These are phyloP conservation scores for Komagataella mondaviorum DNA, from an alignment of 805 yeast species.

Conservation along the genomic window DNA sequence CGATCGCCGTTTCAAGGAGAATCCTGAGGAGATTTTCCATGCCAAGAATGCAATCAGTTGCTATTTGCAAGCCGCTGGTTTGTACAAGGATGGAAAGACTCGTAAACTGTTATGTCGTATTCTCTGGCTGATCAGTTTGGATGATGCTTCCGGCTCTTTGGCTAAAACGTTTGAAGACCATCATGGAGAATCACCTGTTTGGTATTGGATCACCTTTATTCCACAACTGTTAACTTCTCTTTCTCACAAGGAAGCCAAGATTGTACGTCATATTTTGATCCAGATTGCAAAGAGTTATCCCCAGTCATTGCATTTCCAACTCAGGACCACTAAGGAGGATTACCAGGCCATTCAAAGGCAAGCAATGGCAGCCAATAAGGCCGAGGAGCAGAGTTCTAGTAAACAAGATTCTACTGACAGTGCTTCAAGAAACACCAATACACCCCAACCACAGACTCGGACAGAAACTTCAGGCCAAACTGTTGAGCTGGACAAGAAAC, in stretches of 20 bases:
- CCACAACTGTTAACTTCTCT: conserved; percentile 87
- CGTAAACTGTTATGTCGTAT: conserved; percentile 80
- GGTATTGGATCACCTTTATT: conserved; percentile 98
- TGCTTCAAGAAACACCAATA: not conserved
- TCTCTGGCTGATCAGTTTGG: conserved; percentile 85
- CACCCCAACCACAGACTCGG: conserved; percentile 2
- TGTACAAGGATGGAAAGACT: conserved; percentile 86
- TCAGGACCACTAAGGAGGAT: conserved; percentile 91
- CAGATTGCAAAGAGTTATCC: conserved; percentile 95
- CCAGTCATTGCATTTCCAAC: conserved; percentile 92
- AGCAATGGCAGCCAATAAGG: conserved; percentile 17
- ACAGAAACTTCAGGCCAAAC: conserved; percentile 5
- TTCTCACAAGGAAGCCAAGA: conserved; percentile 81
- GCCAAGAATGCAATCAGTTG: conserved; percentile 94
- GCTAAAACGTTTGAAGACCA: conserved; percentile 83
- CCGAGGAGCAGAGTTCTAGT: not conserved
- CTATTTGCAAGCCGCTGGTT: conserved; percentile 93
- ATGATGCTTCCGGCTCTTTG: conserved; percentile 69
- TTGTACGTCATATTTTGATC: conserved; percentile 79
- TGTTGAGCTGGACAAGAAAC: not conserved
- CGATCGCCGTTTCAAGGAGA: conserved; percentile 76
- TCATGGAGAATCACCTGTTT: conserved; percentile 93
- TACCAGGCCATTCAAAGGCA: conserved; percentile 79
- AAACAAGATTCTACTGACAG: not conserved
- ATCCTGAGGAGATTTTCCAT: conserved; percentile 63